Conservation (phyloP, 768 basidiomycete species). For the Naematelia aurantialba region DNA sequence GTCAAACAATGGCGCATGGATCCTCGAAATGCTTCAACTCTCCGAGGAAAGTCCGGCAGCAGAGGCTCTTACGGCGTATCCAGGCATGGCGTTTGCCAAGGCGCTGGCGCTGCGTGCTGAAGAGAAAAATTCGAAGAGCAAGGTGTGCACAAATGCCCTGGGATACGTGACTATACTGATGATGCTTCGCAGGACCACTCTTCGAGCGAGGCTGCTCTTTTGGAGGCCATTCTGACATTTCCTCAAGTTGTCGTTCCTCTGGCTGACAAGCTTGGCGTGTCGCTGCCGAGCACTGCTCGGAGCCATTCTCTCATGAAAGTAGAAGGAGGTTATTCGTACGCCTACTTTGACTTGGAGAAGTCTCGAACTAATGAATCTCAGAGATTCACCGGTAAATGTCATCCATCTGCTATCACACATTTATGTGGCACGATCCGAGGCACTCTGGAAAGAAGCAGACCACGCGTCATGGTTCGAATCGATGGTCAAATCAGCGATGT, state of each 20-base stretch:
- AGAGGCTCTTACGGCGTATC: conserved; percentile 62
- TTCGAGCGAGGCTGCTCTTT: conserved; percentile 65
- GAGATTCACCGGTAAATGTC: conserved; percentile 50
- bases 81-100: conserved; percentile 56
- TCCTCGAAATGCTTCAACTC: conserved; percentile 59
- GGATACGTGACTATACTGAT: background rate
- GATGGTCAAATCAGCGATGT: conserved; percentile 56
- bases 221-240: conserved; percentile 69
- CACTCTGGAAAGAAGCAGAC: conserved; percentile 75
- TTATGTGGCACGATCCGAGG: conserved; percentile 71
- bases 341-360: conserved; percentile 49
- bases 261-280: conserved; percentile 77
- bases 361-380: too few species aligned
- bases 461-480: conserved; percentile 65
- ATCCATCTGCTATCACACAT: conserved; percentile 82
- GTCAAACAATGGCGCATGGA: conserved; percentile 72
- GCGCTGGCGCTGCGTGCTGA: conserved; percentile 60
- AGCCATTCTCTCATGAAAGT: conserved; percentile 66
- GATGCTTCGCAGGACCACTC: conserved; percentile 55
- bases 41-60: conserved; percentile 49
- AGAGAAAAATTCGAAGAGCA: conserved; percentile 53
- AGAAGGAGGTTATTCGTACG: conserved; percentile 65
- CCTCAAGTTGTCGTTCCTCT: conserved; percentile 77
- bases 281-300: conserved; percentile 60
- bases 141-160: conserved; percentile 47